phyloP scores from a whole-genome alignment of 164 flowering plant genomes.

The Piper betle region DNA sequence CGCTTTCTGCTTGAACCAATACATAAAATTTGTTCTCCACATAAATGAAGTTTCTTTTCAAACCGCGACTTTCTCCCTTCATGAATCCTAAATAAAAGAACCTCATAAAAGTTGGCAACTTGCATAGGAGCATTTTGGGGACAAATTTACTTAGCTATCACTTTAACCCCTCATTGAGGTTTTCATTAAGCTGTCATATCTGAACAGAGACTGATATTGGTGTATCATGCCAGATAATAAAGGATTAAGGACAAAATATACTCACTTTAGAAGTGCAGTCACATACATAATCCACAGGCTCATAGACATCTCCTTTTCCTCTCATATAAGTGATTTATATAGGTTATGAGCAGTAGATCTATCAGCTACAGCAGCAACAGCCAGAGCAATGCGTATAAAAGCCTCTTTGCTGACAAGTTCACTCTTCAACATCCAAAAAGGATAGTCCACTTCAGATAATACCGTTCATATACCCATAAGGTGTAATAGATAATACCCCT shows the following conservation, averaged over 20 bases:
- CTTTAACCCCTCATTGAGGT: no score
- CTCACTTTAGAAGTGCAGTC: constrained; percentile 71
- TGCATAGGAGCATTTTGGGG: no score
- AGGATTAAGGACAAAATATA: not conserved
- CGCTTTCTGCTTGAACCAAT: constrained; percentile 67
- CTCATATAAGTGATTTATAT: constrained; percentile 80
- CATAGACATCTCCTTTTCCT: constrained; percentile 54
- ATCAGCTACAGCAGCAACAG: constrained; percentile 90
- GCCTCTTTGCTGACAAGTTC: constrained; percentile 68
- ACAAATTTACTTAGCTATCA: no score
- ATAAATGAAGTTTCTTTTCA: constrained; percentile 24
- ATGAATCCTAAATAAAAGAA: constrained; percentile 51
- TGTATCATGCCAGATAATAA: no score
- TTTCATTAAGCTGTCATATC: not conserved
- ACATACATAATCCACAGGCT: constrained; percentile 55
- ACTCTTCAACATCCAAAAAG: constrained; percentile 25
- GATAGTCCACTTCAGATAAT: constrained; percentile 6
- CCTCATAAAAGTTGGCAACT: no score
- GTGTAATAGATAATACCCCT: not conserved
- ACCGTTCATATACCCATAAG: not conserved
- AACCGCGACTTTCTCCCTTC: constrained; percentile 51
- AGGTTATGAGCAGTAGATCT: constrained; percentile 70
- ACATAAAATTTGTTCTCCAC: constrained; percentile 53
- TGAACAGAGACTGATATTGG: no score
- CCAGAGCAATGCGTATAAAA: constrained; percentile 84